phyloP scores from a whole-genome alignment of 306 rosid genomes.

The Comarum palustre region DNA sequence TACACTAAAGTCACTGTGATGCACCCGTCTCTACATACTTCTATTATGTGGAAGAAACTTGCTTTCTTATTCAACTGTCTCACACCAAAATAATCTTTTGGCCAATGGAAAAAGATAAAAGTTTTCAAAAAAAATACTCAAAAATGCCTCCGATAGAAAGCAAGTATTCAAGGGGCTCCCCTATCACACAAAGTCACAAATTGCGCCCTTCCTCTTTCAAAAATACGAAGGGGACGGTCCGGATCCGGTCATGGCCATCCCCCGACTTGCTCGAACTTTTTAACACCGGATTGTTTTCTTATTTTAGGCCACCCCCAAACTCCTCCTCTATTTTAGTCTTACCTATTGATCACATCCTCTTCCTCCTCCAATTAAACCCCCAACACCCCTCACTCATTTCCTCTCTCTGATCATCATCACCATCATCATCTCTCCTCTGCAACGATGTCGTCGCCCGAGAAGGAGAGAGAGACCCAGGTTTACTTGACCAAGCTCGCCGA shows the following conservation, averaged over 20 bases:
- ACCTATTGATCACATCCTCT: neutral
- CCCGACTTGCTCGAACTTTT: conserved; percentile 46
- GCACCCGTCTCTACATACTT: no score
- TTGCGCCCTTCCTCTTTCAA: conserved; percentile 56
- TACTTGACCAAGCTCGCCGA: conserved; percentile 94
- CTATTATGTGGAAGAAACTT: no score
- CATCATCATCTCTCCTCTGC: conserved; percentile 47
- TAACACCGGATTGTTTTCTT: conserved; percentile 30
- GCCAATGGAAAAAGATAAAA: neutral
- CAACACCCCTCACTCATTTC: neutral
- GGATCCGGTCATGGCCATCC: conserved; percentile 50
- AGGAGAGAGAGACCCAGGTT: conserved; percentile 92
- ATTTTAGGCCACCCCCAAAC: conserved; percentile 31
- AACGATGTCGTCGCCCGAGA: conserved; percentile 64
- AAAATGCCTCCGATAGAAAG: conserved; percentile 7
- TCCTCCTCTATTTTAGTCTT: neutral
- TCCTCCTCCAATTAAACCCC: neutral
- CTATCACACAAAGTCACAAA: conserved; percentile 31
- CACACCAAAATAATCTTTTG: no score
- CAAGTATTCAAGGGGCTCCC: neutral
- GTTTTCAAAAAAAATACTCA: neutral
- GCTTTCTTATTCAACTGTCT: no score
- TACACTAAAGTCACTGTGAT: no score
- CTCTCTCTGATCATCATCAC: conserved; percentile 20
- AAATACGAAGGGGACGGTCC: conserved; percentile 51